Evolutionary conservation across 345 rosid species (phyloP), one percentile per base, ranked within the genome.

Genomic region (Zanthoxylum bungeanum): DNA sequence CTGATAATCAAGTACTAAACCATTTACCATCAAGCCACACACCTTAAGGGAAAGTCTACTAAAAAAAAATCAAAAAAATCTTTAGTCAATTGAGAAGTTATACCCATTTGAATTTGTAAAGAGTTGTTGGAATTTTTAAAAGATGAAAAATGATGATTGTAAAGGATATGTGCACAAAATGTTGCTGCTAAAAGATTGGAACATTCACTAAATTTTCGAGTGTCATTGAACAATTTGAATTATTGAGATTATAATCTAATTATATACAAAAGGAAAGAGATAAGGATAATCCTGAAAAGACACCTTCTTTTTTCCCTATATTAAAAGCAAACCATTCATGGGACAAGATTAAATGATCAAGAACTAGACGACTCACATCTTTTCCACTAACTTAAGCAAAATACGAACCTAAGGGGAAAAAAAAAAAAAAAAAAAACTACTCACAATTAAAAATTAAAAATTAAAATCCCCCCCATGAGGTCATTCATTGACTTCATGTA

Each of bases 291-390:
- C 19, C 21, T n/a, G 0, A 25, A 34, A 47, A 39, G 31, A 47
- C 50, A 46, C 44, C 46, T 44, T 66, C 69, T 22, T 31, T 55
- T 42, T 59, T 53, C 46, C 47, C 8, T 42, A 55, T 37, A 69
- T 64, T 47, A 79, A 75, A 81, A 73, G 72, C 70, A n/a, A 75
- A 76, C 85, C 70, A 70, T 65, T 33, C 80, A 75, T 55, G 53
- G 64, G 73, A 39, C 42, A 76, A 66, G 58, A 67, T 50, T 53
- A 34, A 5, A 63, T 44, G 50, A 9, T 22, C 63, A 46, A 40
- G 74, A n/a, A n/a, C n/a, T n/a, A n/a, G n/a, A n/a, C n/a, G n/a
- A n/a, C n/a, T 66, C 62, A 70, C 73, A 36, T 31, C 58, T 59
- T 74, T 78, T 68, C 76, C 36, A 73, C 56, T 74, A 75, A 57